Conservation (phyloP, 148 eudicot species). For the Camellia granthamiana region DNA sequence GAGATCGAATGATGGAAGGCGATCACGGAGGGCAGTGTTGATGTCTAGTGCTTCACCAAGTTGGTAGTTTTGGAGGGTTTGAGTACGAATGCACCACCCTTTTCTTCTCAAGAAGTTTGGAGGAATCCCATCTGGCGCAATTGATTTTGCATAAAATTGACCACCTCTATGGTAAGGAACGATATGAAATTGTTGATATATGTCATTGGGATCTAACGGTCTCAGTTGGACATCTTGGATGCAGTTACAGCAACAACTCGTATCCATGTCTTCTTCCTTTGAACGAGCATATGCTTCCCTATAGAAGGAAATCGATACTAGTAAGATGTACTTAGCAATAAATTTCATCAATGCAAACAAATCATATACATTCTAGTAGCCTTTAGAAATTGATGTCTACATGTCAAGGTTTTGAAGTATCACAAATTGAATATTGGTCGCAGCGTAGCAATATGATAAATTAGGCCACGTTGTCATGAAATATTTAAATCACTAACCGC, state of each 20-base stretch:
- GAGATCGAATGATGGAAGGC: conserved; percentile 43
- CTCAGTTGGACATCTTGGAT: conserved; percentile 44
- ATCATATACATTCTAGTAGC: no score
- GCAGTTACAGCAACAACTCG: conserved; percentile 35
- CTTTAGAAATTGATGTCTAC: no score
- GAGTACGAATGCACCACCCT: conserved; percentile 38
- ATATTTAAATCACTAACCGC: no score
- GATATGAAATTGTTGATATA: conserved; percentile 65
- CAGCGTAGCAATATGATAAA: no score
- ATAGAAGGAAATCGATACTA: background rate
- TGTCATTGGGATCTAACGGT: conserved; percentile 48
- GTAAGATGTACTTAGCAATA: background rate
- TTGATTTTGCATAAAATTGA: conserved; percentile 42
- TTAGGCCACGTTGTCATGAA: no score
- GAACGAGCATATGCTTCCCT: conserved; percentile 62
- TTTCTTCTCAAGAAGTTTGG: conserved; percentile 47
- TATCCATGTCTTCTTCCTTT: conserved; percentile 50
- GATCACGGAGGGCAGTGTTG: conserved; percentile 45
- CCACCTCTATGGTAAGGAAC: conserved; percentile 8
- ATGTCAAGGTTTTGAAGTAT: no score
- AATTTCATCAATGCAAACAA: background rate
- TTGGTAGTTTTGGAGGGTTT: conserved; percentile 28
- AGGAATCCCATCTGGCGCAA: conserved; percentile 52
- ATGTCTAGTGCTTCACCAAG: conserved; percentile 60
- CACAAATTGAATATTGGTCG: no score